phyloP scores from a whole-genome alignment of 2,329 filamentous ascomycete genomes.

The Microthyrium microscopicum region DNA sequence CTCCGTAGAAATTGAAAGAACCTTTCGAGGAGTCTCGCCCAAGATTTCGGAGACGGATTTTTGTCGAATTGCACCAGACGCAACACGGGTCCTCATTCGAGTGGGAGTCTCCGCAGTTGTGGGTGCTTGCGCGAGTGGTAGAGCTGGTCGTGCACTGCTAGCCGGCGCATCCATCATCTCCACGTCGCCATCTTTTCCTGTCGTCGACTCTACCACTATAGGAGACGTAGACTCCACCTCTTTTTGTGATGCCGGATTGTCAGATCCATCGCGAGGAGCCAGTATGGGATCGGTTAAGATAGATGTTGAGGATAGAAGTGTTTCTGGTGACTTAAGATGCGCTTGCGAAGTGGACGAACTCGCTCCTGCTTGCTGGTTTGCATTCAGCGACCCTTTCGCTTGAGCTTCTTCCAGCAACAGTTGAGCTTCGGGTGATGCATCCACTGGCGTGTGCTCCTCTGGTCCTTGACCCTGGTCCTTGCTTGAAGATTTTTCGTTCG shows the following conservation, averaged over 20 bases:
- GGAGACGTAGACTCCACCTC: not conserved
- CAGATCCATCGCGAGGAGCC: not conserved
- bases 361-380: slow-evolving; percentile 13
- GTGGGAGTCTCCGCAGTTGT: slow-evolving; percentile 1
- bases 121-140: not conserved
- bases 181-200: not conserved
- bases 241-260: not conserved
- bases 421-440: slow-evolving; percentile 39
- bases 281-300: too few relatives aligned
- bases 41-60: slow-evolving; percentile 61
- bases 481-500: too few relatives aligned
- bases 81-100: slow-evolving; percentile 52
- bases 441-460: slow-evolving; percentile 35
- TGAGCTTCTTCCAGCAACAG: slow-evolving; percentile 39
- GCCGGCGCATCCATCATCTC: slow-evolving; percentile 1
- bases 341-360: slow-evolving; percentile 6
- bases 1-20: not conserved
- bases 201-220: not conserved
- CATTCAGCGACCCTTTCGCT: slow-evolving; percentile 19
- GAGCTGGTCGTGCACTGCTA: not conserved
- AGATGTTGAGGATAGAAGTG: not conserved
- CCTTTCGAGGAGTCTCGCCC: slow-evolving; percentile 23
- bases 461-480: too few relatives aligned
- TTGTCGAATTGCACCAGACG: slow-evolving; percentile 51
- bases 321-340: not conserved